These are phyloP conservation scores for Quercus glauca DNA, from an alignment of 306 rosid genomes.

Conservation along the genomic window DNA sequence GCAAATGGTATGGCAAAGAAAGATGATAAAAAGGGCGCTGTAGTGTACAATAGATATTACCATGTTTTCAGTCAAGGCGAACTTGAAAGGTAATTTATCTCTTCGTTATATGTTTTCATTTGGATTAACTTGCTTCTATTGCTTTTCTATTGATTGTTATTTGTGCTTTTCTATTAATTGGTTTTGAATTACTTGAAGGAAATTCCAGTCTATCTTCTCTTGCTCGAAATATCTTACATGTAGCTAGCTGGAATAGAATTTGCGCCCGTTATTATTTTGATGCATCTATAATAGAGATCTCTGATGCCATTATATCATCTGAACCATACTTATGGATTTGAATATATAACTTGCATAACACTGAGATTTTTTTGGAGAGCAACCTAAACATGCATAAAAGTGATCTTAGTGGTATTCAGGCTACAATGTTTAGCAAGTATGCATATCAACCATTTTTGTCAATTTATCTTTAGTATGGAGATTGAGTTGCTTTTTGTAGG, in stretches of 20 bases:
- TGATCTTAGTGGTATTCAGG: not conserved
- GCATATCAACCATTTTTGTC: not conserved
- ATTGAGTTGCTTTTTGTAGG: slow-evolving; percentile 1
- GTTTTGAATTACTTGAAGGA: slow-evolving; percentile 8
- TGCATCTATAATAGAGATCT: not conserved
- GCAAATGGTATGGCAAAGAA: slow-evolving; percentile 83
- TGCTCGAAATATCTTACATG: not conserved
- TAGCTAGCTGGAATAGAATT: not conserved
- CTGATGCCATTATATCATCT: not conserved
- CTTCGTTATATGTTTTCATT: slow-evolving; percentile 4
- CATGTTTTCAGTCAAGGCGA: slow-evolving; percentile 94
- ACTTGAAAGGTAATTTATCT: slow-evolving; percentile 76
- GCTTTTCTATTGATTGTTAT: not conserved
- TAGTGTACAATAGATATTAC: slow-evolving; percentile 87
- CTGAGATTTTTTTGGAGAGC: not conserved
- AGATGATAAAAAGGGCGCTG: slow-evolving; percentile 85
- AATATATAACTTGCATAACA: not conserved
- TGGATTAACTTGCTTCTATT: not conserved
- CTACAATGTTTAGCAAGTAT: not conserved
- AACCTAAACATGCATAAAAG: not conserved
- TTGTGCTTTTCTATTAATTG: not conserved
- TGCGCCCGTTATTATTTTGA: not conserved
- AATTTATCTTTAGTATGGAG: not conserved
- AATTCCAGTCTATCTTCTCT: slow-evolving; percentile 1
- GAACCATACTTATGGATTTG: not conserved